Percentiles rank a stretch among this genome's conserved stretches.
phyloP scores from a whole-genome alignment of 1,284 basidiomycete species.

The Ganoderma resinaceum region DNA sequence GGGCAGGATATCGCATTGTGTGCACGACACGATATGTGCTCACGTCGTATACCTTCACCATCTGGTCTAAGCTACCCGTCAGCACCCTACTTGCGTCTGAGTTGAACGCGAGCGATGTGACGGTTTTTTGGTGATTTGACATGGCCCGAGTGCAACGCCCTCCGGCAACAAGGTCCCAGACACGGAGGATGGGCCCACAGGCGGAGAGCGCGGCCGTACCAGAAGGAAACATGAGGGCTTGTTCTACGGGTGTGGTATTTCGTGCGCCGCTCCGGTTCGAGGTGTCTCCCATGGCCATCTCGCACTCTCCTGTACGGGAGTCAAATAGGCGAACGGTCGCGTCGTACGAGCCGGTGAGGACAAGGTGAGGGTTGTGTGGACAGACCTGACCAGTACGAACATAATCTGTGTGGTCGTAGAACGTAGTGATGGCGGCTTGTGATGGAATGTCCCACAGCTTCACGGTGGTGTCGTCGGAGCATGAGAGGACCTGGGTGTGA shows the following conservation, averaged over 20 bases:
- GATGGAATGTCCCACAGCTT: constrained; percentile 97
- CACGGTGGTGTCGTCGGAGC: constrained; percentile 95
- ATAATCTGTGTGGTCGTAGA: constrained; percentile 91
- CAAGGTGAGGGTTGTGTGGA: constrained; percentile 81
- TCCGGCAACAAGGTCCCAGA: constrained; percentile 96
- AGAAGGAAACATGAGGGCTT: constrained; percentile 92
- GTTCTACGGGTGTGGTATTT: constrained; percentile 83
- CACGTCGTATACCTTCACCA: constrained; percentile 99
- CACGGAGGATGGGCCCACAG: constrained; percentile 91
- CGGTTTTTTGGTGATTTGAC: constrained; percentile 98
- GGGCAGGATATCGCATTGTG: constrained; percentile 98
- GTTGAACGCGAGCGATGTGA: constrained; percentile 90
- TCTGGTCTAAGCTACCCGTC: constrained; percentile 92
- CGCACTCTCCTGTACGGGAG: constrained; percentile 78
- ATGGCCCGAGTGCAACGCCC: constrained; percentile 88
- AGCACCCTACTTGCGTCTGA: constrained; percentile 80
- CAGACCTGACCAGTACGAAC: constrained; percentile 93
- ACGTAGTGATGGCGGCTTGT: constrained; percentile 81
- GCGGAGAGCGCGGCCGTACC: constrained; percentile 88
- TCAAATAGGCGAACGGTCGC: constrained; percentile 92
- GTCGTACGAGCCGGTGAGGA: constrained; percentile 97
- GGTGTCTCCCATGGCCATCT: constrained; percentile 80
- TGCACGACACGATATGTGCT: constrained; percentile 95
- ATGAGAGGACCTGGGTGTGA: constrained; percentile 88
- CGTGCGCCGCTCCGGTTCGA: constrained; percentile 46